Conservation (phyloP, 2,329 filamentous ascomycete genomes). For the Fusarium decemcellulare region DNA sequence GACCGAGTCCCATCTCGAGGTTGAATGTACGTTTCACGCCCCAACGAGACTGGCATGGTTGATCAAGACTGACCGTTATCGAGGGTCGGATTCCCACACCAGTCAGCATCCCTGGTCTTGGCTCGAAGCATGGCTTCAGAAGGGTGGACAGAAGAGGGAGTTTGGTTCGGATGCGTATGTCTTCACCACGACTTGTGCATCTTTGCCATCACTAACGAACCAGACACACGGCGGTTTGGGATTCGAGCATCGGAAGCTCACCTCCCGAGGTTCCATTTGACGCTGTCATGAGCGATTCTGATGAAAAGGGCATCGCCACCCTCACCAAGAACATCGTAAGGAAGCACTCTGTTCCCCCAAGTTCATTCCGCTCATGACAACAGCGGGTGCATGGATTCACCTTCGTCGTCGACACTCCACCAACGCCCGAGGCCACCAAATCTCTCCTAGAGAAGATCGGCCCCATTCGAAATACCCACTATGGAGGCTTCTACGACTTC, state of each 20-base stretch:
- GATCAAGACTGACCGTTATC: constrained; percentile 14
- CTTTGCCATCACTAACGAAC: constrained; percentile 13
- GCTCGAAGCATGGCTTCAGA: constrained; percentile 38
- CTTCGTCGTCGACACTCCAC: constrained; percentile 80
- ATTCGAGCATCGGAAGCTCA: constrained; percentile 50
- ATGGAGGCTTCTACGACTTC: constrained; percentile 87
- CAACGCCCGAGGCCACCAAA: constrained; percentile 78
- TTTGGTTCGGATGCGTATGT: constrained; percentile 43
- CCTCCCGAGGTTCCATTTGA: constrained; percentile 74
- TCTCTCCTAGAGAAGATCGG: constrained; percentile 84
- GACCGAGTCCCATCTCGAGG: constrained; percentile 49
- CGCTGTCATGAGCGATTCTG: constrained; percentile 67
- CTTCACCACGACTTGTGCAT: not conserved
- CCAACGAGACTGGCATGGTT: not conserved
- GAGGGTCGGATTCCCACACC: constrained; percentile 79
- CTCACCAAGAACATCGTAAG: constrained; percentile 77
- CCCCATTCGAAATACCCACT: constrained; percentile 92
- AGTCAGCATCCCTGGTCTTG: constrained; percentile 75
- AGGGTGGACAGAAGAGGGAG: constrained; percentile 27
- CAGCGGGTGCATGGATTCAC: constrained; percentile 81
- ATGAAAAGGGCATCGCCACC: constrained; percentile 67
- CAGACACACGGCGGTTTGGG: constrained; percentile 45
- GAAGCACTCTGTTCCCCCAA: not conserved
- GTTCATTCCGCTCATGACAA: constrained; percentile 21
- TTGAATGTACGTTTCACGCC: constrained; percentile 50